Conservation (phyloP, 352 stramenopile genomes). For the Phytopythium chamaehyphon region DNA sequence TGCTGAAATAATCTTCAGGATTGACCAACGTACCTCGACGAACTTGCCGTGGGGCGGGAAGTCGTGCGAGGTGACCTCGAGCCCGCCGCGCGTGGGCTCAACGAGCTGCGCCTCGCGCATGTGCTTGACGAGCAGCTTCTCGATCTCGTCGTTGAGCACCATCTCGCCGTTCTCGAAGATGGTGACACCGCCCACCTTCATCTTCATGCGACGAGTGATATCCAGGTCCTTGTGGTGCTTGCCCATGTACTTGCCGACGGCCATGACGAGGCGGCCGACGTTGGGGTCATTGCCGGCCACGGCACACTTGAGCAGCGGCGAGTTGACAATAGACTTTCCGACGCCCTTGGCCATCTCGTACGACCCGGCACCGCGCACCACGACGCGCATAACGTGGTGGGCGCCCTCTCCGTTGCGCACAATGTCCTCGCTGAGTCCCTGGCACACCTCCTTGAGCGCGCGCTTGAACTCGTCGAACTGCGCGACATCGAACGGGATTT, state of each 20-base stretch:
- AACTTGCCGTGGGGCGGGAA: slow-evolving; percentile 95
- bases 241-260: slow-evolving; percentile 95
- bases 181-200: slow-evolving; percentile 85
- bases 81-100: slow-evolving; percentile 66
- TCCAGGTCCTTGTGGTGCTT: slow-evolving; percentile 88
- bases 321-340: slow-evolving; percentile 93
- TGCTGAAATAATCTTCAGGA: no score
- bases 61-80: slow-evolving; percentile 76
- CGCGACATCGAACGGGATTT: slow-evolving; percentile 84
- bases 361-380: slow-evolving; percentile 83
- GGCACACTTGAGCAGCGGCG: slow-evolving; percentile 97
- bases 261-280: slow-evolving; percentile 95
- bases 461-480: slow-evolving; percentile 88
- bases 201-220: slow-evolving; percentile 78
- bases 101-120: slow-evolving; percentile 93
- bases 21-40: slow-evolving; percentile 78
- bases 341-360: slow-evolving; percentile 83
- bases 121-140: slow-evolving; percentile 91
- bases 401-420: slow-evolving; percentile 98
- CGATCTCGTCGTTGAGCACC: slow-evolving; percentile 87
- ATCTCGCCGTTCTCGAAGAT: slow-evolving; percentile 97
- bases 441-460: slow-evolving; percentile 91
- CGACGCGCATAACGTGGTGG: slow-evolving; percentile 95
- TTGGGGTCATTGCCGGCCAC: slow-evolving; percentile 98
- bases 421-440: slow-evolving; percentile 94